Conservation (phyloP, 2,329 filamentous ascomycete species). For the Cylindrodendrum hubeiense region DNA sequence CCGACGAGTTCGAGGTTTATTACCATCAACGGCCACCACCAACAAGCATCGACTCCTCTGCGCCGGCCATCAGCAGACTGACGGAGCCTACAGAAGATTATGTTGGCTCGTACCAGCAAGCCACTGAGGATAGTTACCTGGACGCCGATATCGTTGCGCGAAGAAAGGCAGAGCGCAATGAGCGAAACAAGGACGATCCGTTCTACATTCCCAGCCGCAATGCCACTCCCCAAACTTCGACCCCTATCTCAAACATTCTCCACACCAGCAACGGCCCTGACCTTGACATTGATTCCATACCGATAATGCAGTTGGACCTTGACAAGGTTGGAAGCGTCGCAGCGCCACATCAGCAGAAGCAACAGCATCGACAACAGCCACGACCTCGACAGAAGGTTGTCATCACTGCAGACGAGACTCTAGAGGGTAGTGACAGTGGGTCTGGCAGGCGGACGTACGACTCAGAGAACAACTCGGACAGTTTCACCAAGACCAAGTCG, state of each 20-base stretch:
- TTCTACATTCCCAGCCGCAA: constrained; percentile 83
- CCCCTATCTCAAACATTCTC: constrained; percentile 83
- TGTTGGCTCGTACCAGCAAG: constrained; percentile 69
- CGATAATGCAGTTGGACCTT: constrained; percentile 92
- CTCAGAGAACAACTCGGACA: constrained; percentile 65
- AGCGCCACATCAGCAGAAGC: constrained; percentile 43
- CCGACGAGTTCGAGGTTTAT: constrained; percentile 76
- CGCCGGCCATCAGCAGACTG: constrained; percentile 67
- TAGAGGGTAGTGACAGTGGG: constrained; percentile 66
- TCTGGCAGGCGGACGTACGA: constrained; percentile 59
- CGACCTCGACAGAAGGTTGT: constrained; percentile 71
- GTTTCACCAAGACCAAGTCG: constrained; percentile 60
- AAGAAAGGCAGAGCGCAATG: constrained; percentile 80
- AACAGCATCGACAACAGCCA: constrained; percentile 51
- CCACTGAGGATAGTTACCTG: constrained; percentile 73
- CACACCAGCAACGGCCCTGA: constrained; percentile 80
- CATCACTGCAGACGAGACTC: constrained; percentile 80
- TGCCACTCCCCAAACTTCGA: constrained; percentile 72
- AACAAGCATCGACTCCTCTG: constrained; percentile 62
- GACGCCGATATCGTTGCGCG: constrained; percentile 81
- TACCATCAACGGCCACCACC: constrained; percentile 70
- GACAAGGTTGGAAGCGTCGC: constrained; percentile 60
- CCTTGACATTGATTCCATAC: constrained; percentile 93
- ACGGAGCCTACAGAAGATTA: constrained; percentile 63
- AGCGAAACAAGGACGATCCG: constrained; percentile 91